Evolutionary conservation across 768 basidiomycete genomes (phyloP).

Genomic region (Russula foetens): DNA sequence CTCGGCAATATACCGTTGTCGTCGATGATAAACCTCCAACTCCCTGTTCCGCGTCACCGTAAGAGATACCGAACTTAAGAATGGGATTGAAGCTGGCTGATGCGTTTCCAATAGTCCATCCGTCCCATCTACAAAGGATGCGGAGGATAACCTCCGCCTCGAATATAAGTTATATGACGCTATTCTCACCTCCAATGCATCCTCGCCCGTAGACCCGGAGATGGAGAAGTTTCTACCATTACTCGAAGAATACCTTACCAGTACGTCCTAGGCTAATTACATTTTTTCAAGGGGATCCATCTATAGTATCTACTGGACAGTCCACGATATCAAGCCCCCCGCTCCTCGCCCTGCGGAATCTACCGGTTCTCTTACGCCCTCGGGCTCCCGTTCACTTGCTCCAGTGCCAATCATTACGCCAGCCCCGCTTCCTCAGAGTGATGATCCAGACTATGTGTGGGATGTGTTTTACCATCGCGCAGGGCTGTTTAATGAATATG

Average conservation of each 20-base stretch:
- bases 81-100: neutral
- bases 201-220: constrained; percentile 38
- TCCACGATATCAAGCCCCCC: constrained; percentile 2
- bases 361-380: constrained; percentile 7
- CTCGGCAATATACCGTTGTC: constrained; percentile 18
- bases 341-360: constrained; percentile 1
- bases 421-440: neutral
- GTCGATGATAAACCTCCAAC: neutral
- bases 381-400: neutral
- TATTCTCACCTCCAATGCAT: constrained; percentile 26
- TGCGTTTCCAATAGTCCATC: constrained; percentile 38
- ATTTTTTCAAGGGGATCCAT: neutral
- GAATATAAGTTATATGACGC: constrained; percentile 71
- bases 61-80: neutral
- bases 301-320: neutral
- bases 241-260: constrained; percentile 63
- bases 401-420: constrained; percentile 4
- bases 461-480: constrained; percentile 76
- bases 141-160: constrained; percentile 23
- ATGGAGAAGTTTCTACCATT: constrained; percentile 74
- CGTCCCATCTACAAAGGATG: constrained; percentile 45
- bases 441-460: constrained; percentile 67
- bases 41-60: constrained; percentile 22
- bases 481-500: constrained; percentile 51
- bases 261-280: constrained; percentile 28